Conservation (phyloP, 371 early-diverging fungal species). For the Batkoa obscura region DNA sequence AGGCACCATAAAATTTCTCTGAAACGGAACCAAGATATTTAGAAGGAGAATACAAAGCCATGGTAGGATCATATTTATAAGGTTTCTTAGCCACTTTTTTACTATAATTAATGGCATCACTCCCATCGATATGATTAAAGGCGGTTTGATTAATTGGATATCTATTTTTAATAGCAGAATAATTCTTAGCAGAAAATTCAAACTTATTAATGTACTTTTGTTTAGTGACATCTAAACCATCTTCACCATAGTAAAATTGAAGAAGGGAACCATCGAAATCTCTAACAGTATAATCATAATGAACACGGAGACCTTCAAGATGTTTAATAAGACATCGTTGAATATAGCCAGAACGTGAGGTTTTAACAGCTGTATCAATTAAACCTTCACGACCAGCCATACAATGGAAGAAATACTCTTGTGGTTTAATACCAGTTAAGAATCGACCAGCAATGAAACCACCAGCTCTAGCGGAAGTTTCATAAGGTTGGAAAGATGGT, state of each 20-base stretch:
- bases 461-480: slow-evolving; percentile 81
- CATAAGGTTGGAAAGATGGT: slow-evolving; percentile 86
- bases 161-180: slow-evolving; percentile 54
- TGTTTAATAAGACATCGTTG: slow-evolving; percentile 99
- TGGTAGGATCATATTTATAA: slow-evolving; percentile 55
- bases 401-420: slow-evolving; percentile 81
- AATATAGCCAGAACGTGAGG: slow-evolving; percentile 97
- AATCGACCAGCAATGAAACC: slow-evolving; percentile 98
- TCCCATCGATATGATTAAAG: slow-evolving; percentile 47
- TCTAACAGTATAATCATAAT: slow-evolving; percentile 95
- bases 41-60: slow-evolving; percentile 63
- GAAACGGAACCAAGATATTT: slow-evolving; percentile 77
- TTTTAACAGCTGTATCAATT: slow-evolving; percentile 99
- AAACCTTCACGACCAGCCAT: slow-evolving; percentile 99
- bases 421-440: slow-evolving; percentile 97
- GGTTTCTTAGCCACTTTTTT: slow-evolving; percentile 61
- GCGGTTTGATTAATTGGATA: slow-evolving; percentile 43
- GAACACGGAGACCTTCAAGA: slow-evolving; percentile 89
- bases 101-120: slow-evolving; percentile 52
- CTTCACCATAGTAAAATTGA: slow-evolving; percentile 99
- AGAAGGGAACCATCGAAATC: slow-evolving; percentile 86
- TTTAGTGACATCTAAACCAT: slow-evolving; percentile 96
- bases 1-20: slow-evolving; percentile 53
- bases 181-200: slow-evolving; percentile 87
- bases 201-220: slow-evolving; percentile 77